A percentile compares a stretch with the other conserved stretches of the same genome.
Evolutionary conservation across 345 rosid species (phyloP).

Genomic region (Ceriops zippeliana): DNA sequence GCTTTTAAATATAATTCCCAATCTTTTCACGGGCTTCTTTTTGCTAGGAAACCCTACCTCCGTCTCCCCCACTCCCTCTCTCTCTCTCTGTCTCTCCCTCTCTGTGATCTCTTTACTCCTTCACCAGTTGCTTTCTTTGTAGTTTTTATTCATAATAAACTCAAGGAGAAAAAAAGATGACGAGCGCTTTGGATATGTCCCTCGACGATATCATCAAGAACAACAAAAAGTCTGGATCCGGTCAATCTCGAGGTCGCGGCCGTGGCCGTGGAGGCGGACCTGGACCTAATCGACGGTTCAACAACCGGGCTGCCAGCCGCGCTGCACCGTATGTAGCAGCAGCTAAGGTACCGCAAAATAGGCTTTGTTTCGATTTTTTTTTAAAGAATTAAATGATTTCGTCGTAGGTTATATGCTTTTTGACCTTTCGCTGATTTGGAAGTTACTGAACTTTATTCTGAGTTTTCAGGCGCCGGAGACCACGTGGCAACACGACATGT

Average conservation of each 20-base stretch:
- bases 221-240: slow-evolving; percentile 71
- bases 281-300: slow-evolving; percentile 71
- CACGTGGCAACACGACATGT: slow-evolving; percentile 92
- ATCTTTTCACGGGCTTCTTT: accelerated
- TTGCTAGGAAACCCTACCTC: not conserved
- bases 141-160: not conserved
- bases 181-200: slow-evolving; percentile 89
- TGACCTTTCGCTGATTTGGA: no score
- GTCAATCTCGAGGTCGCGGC: slow-evolving; percentile 48
- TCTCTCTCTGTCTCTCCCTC: not conserved
- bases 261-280: slow-evolving; percentile 47
- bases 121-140: not conserved
- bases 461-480: slow-evolving; percentile 70
- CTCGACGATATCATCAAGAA: slow-evolving; percentile 91
- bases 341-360: slow-evolving; percentile 35
- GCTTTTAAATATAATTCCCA: accelerated
- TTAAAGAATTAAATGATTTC: slow-evolving; percentile 9
- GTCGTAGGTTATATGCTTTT: not conserved
- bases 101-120: not conserved
- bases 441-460: not conserved
- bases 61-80: not conserved
- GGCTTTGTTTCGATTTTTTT: not conserved
- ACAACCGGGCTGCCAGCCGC: slow-evolving; percentile 62
- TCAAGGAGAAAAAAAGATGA: slow-evolving; percentile 34
- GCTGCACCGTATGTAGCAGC: slow-evolving; percentile 59